These are phyloP conservation scores for Athelia psychrophila DNA, from an alignment of 1,284 basidiomycete genomes.

Conservation along the genomic window DNA sequence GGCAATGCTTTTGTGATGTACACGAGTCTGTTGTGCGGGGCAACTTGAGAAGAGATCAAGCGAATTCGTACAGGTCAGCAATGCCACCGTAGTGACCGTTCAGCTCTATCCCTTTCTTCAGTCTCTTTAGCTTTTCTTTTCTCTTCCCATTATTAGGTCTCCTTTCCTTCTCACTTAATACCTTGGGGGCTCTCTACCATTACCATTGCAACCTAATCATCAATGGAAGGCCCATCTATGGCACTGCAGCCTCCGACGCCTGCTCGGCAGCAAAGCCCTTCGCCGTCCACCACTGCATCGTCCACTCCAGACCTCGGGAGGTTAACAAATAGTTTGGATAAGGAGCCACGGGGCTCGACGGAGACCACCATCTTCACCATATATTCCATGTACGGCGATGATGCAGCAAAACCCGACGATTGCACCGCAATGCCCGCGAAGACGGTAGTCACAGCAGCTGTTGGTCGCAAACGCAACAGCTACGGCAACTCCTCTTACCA, in stretches of 20 bases:
- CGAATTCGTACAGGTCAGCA: too few relatives aligned
- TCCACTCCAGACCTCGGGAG: slow-evolving; percentile 28
- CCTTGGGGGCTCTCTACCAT: too few relatives aligned
- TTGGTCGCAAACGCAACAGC: slow-evolving; percentile 12
- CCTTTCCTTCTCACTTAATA: too few relatives aligned
- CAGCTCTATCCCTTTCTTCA: too few relatives aligned
- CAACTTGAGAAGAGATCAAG: too few relatives aligned
- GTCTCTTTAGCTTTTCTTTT: too few relatives aligned
- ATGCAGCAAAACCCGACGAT: slow-evolving; percentile 18
- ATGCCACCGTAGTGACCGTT: too few relatives aligned
- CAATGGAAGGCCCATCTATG: slow-evolving; percentile 45
- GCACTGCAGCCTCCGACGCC: slow-evolving; percentile 42
- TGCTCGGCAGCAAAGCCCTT: slow-evolving; percentile 16
- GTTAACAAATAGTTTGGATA: slow-evolving; percentile 15
- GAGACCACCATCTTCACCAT: slow-evolving; percentile 75
- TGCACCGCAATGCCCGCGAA: slow-evolving; percentile 21
- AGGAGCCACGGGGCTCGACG: slow-evolving; percentile 37
- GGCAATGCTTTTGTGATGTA: too few relatives aligned
- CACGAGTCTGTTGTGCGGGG: too few relatives aligned
- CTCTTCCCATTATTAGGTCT: too few relatives aligned
- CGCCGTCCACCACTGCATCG: slow-evolving; percentile 26
- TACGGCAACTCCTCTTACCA: slow-evolving; percentile 14
- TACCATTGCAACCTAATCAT: slow-evolving; percentile 1
- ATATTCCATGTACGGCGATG: slow-evolving; percentile 75
- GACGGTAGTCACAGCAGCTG: slow-evolving; percentile 15